Evolutionary conservation across 169 alveolate genomes (phyloP), one percentile per base, ranked within the genome.

Genomic region (Plasmodium adleri): DNA sequence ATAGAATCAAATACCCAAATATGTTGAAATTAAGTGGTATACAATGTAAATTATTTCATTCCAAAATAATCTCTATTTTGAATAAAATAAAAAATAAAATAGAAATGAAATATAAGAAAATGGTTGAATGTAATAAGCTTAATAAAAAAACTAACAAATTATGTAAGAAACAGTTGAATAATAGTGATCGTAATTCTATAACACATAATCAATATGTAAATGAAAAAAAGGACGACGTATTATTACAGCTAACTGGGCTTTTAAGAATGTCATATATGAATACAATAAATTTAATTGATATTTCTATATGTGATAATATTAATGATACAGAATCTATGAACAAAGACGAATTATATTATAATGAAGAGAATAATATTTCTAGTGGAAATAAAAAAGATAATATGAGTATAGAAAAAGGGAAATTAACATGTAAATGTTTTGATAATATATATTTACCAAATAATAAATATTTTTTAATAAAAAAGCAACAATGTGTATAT

Each of bases 371-470:
- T 28, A 28, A n/a, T 28, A 13, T 3, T 24, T n/a, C n/a, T 13
- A 56, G 39, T 56, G 22, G 58, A 54, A 52, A 54, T 54, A 28
- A 22, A 12, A 26, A 1, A 49, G 22, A 15, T 2, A 20, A 5
- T 71, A 45, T 56, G 1, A 32, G n/a, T 6, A 3, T 12, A 43
- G 63, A 1, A 45, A 56, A 13, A 10, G 54, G 58, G n/a, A 28
- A 60, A 60, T 47, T 83, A 32, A 49, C 45, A 59, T 83, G 91
- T 22, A 15, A 20, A 15, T 83, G 91, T 64, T 83, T 83, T 62
- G 85, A 83, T 17, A 60, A 63, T 15, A 68, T 83, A n/a, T 83
- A 83, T 73, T 72, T 83, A 26, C 91, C 91, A 68, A 83, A 83
- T 70, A 68, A 32, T 15, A 68, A 71, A 17, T 56, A 70, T 45